These are phyloP conservation scores for Colletotrichum shisoi DNA, from an alignment of 2,329 filamentous ascomycete species.

Conservation along the genomic window DNA sequence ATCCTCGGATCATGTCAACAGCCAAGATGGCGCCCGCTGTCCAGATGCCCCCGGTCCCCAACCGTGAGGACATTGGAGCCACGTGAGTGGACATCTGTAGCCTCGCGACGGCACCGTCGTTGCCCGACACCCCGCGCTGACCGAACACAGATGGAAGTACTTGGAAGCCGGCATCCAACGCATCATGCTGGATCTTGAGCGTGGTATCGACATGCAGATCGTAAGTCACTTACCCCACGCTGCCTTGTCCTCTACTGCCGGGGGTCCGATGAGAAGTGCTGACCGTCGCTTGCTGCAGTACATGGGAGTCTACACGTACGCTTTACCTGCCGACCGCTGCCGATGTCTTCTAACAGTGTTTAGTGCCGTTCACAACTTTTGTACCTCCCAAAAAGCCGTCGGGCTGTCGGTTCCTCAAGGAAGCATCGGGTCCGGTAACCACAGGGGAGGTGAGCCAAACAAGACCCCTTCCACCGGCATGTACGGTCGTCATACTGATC, in stretches of 20 bases:
- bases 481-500: constrained; percentile 32
- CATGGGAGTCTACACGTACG: constrained; percentile 93
- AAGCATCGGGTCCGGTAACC: constrained; percentile 60
- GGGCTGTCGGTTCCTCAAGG: constrained; percentile 56
- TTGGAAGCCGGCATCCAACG: constrained; percentile 86
- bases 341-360: constrained; percentile 48
- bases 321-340: background rate
- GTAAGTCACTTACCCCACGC: constrained; percentile 56
- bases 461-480: background rate
- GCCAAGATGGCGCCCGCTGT: constrained; percentile 49
- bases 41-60: constrained; percentile 66
- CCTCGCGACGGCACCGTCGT: constrained; percentile 17
- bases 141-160: constrained; percentile 77
- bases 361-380: constrained; percentile 97
- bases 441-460: constrained; percentile 71
- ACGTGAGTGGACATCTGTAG: constrained; percentile 50
- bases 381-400: constrained; percentile 94
- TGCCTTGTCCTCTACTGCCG: constrained; percentile 35
- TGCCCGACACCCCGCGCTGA: constrained; percentile 36
- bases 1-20: constrained; percentile 45
- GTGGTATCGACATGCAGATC: constrained; percentile 92
- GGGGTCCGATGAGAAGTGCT: constrained; percentile 15
- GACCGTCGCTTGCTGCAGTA: constrained; percentile 62
- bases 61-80: constrained; percentile 66
- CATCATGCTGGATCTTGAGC: constrained; percentile 91